Base-by-base conservation (phyloP, 805 yeast species). In the Saturnispora silvae region DNA sequence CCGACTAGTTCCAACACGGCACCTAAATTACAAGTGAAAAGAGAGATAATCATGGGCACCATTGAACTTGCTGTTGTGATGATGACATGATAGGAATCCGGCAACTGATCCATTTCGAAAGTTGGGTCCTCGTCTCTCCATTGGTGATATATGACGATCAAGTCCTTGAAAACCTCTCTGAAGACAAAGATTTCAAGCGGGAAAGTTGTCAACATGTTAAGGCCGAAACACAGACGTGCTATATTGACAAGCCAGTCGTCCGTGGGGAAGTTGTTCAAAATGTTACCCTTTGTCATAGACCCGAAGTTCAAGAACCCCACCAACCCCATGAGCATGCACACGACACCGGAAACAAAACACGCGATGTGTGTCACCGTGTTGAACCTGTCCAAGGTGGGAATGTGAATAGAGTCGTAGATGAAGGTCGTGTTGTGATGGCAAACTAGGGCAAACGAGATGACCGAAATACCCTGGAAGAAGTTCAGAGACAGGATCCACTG, bases 341-440 rank as follows among this genome's bases (percentile, higher is more conserved):
- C 83, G 8, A 79, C 54, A 75, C 85, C 80, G 0, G 95, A 82
- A 0, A 87, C 73, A 6, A 73, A 66, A 37, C 95, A 84, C 9
- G 94, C 81, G 45, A 81, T 70, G 54, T 89, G 97, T 1, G 95
- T 86, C 19, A 87, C 70, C 28, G 60, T 65, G 30, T 82, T 68
- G 53, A 87, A 87, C 43, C 87, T 66, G 44, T 75, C 77, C 46
- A 85, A 53, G 3, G 94, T 76, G 5, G 95, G 89, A 16, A 71
- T 72, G 45, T 70, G 71, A 51, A 89, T 68, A 0, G 96, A 84
- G 52, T 83, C 84, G 61, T 78, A 87, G 31, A 87, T 89, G 51
- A 87, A 81, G 20, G 89, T 74, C 0, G 96, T 85, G 54, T 87
- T 87, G 56, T 87, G 97, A 53, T 87, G 97, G 53, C 97, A 87